Evolutionary conservation across 2,329 filamentous ascomycete species (phyloP), one percentile per base, ranked within the genome.

Genomic region (Microdochium nivale): DNA sequence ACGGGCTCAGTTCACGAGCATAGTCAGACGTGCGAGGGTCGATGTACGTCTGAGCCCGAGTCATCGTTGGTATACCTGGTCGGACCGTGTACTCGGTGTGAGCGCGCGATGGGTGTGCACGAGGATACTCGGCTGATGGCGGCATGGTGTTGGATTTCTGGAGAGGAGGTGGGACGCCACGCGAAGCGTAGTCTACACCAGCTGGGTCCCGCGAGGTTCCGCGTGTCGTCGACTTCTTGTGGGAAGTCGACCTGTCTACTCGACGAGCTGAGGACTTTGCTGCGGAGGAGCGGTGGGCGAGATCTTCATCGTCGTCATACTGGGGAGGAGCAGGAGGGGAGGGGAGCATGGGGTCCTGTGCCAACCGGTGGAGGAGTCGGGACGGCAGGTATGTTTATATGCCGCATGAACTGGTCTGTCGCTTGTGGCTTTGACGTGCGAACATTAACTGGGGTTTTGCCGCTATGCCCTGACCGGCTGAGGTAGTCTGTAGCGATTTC

Each of bases 321-420:
- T 57, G 55, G 48, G 52, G 56, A 8, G 53, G 32, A 14, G 52
- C 40, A 8, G 52, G 53, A 27, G 52, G 55, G 8, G 61, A 60
- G 60, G 2, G 62, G 62, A 19, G 59, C 50, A 27, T 62, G 62
- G 21, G 54, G 53, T 2, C 58, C 51, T 21, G 24, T 9, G 3
- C 57, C 33, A 9, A 62, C 60, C 3, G 64, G 64, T 16, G 64
- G 64, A 2, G 64, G 64, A n/a, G 62, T 65, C n/a, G 63, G 60
- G 2, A 61, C 62, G 16, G 60, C 55, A 7, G 54, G 25, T 7
- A n/a, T 57, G 13, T 33, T 47, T 19, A 55, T 50, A 37, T 58
- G 59, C n/a, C 51, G 44, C 43, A 53, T 47, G 13, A 44, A 48
- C 14, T 33, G 49, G 25, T 58, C 54, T 8, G 5, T 58, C 55